Conservation (phyloP, 1,139 yeast species). For the Scheffersomyces quercinus region DNA sequence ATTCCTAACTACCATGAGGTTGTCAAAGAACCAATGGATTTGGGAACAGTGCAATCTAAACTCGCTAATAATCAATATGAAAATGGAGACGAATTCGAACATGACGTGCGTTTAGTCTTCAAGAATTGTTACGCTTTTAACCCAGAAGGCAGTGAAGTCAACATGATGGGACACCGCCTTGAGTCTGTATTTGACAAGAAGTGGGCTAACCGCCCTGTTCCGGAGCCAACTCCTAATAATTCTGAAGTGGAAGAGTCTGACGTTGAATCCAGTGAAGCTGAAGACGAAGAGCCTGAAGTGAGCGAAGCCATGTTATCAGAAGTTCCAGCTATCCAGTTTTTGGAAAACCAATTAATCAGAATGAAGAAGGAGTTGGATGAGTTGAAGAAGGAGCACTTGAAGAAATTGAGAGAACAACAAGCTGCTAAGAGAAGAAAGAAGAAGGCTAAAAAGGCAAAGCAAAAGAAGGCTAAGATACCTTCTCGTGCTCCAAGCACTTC, state of each 20-base stretch:
- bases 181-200: constrained; percentile 84
- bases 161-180: constrained; percentile 89
- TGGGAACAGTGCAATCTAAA: constrained; percentile 80
- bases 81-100: constrained; percentile 83
- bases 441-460: constrained; percentile 33
- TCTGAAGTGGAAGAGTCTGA: constrained; percentile 41
- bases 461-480: constrained; percentile 16
- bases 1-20: constrained; percentile 87
- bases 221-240: constrained; percentile 54
- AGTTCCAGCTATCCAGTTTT: constrained; percentile 80
- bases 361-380: constrained; percentile 85
- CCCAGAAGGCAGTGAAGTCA: constrained; percentile 95
- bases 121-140: constrained; percentile 88
- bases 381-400: constrained; percentile 68
- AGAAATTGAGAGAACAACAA: constrained; percentile 54
- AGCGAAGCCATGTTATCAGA: constrained; percentile 74
- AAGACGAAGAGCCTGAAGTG: constrained; percentile 67
- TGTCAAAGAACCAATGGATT: constrained; percentile 93
- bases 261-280: constrained; percentile 44
- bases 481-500: constrained; percentile 5
- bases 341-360: constrained; percentile 81
- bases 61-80: constrained; percentile 85
- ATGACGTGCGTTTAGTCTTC: constrained; percentile 80
- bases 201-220: constrained; percentile 88
- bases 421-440: constrained; percentile 51